Conservation (phyloP, 1,284 basidiomycete genomes). For the Prillingera fragicola region DNA sequence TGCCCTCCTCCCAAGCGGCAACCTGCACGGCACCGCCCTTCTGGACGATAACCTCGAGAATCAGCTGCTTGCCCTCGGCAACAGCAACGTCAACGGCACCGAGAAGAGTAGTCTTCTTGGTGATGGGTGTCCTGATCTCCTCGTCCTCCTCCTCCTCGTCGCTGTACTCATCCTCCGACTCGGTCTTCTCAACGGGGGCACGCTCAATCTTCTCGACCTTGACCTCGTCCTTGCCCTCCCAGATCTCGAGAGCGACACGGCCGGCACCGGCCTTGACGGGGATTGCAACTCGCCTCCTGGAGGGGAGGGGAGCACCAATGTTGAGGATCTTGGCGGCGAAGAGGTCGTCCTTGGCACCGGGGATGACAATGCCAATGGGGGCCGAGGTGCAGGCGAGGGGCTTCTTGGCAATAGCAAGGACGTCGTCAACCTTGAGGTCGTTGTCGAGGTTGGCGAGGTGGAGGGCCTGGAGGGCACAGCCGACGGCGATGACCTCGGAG, state of each 20-base stretch:
- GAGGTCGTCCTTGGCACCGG: constrained; percentile 54
- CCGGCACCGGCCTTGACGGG: constrained; percentile 60
- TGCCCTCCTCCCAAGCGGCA: constrained; percentile 52
- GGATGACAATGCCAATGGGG: constrained; percentile 76
- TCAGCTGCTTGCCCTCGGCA: constrained; percentile 54
- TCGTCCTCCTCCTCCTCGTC: constrained; percentile 52
- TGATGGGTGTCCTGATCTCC: constrained; percentile 61
- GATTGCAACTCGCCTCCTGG: constrained; percentile 64
- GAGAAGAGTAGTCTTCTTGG: constrained; percentile 57
- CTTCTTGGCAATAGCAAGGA: constrained; percentile 54
- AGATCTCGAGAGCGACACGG: constrained; percentile 70
- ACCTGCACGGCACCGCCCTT: constrained; percentile 55
- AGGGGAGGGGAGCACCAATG: constrained; percentile 73
- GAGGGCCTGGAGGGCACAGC: constrained; percentile 79
- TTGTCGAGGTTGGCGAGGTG: constrained; percentile 55
- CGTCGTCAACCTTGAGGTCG: constrained; percentile 45
- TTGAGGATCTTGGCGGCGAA: constrained; percentile 58
- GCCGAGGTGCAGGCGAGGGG: constrained; percentile 56
- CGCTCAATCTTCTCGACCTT: constrained; percentile 60
- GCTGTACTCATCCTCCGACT: constrained; percentile 35
- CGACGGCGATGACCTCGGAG: constrained; percentile 80
- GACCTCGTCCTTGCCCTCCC: constrained; percentile 78
- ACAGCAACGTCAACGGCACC: constrained; percentile 53
- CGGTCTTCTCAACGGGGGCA: constrained; percentile 41
- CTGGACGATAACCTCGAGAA: constrained; percentile 59